phyloP scores from a whole-genome alignment of 164 flowering plant species.

The Stephania japonica region DNA sequence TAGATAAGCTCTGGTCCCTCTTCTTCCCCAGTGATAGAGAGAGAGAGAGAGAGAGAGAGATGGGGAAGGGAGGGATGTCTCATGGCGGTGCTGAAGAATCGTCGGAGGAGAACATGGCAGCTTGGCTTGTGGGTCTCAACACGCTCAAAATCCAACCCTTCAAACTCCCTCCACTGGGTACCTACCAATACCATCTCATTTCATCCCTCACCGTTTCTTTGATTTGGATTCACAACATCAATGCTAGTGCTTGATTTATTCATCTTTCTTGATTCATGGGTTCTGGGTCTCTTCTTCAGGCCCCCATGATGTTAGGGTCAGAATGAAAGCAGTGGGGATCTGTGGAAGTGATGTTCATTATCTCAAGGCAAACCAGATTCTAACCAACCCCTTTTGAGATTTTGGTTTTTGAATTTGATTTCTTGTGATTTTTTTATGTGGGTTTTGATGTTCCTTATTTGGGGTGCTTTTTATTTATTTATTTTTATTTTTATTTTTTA shows the following conservation, averaged over 20 bases:
- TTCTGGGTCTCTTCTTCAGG: constrained; percentile 30
- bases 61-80: constrained; percentile 4
- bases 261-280: neutral
- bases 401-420: neutral
- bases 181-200: neutral
- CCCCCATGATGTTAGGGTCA: constrained; percentile 71
- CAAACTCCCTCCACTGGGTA: constrained; percentile 81
- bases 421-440: neutral
- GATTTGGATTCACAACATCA: too few relatives aligned
- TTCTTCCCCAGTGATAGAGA: too few relatives aligned
- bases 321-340: constrained; percentile 95
- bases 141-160: constrained; percentile 83
- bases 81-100: constrained; percentile 6
- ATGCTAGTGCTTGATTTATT: neutral
- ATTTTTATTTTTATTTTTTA: neutral
- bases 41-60: constrained; percentile 6
- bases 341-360: constrained; percentile 99
- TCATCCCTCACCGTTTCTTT: neutral
- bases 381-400: neutral
- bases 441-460: neutral
- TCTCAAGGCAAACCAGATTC: constrained; percentile 45
- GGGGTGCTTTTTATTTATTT: neutral
- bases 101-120: constrained; percentile 79
- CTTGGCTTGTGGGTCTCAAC: constrained; percentile 82
- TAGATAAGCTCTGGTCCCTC: too few relatives aligned